phyloP scores from a whole-genome alignment of 1,284 basidiomycete genomes.

The Phylloboletellus chloephorus region DNA sequence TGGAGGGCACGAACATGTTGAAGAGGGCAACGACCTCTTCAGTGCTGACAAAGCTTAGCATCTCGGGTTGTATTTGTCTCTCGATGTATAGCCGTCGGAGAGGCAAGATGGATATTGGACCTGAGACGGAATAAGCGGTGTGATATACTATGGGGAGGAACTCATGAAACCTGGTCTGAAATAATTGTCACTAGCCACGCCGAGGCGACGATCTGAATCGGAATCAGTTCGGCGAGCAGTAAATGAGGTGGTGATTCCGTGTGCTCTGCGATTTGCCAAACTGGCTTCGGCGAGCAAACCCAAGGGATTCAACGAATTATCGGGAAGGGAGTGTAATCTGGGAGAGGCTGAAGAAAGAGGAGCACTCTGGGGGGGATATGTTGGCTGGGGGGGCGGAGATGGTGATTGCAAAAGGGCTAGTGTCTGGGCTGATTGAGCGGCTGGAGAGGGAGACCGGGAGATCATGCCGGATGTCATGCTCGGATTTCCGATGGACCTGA shows the following conservation, averaged over 20 bases:
- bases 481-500: slow-evolving; percentile 79
- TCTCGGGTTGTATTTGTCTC: slow-evolving; percentile 84
- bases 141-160: neutral
- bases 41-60: slow-evolving; percentile 77
- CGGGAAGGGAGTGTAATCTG: slow-evolving; percentile 83
- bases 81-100: slow-evolving; percentile 85
- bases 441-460: slow-evolving; percentile 75
- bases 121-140: slow-evolving; percentile 26
- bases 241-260: slow-evolving; percentile 37
- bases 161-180: slow-evolving; percentile 79
- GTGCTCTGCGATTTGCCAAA: slow-evolving; percentile 73
- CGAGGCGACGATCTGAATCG: slow-evolving; percentile 48
- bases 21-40: slow-evolving; percentile 89
- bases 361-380: slow-evolving; percentile 17
- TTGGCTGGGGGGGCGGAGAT: slow-evolving; percentile 42
- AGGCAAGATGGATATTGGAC: slow-evolving; percentile 83
- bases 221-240: slow-evolving; percentile 34
- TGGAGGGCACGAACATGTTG: slow-evolving; percentile 63
- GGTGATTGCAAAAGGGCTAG: slow-evolving; percentile 58
- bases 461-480: slow-evolving; percentile 73
- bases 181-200: slow-evolving; percentile 87
- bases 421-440: slow-evolving; percentile 46
- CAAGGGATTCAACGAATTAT: slow-evolving; percentile 86
- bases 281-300: slow-evolving; percentile 89
- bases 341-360: slow-evolving; percentile 42